phyloP scores from a whole-genome alignment of 805 yeast genomes.

The Cyberlindnera maritima region DNA sequence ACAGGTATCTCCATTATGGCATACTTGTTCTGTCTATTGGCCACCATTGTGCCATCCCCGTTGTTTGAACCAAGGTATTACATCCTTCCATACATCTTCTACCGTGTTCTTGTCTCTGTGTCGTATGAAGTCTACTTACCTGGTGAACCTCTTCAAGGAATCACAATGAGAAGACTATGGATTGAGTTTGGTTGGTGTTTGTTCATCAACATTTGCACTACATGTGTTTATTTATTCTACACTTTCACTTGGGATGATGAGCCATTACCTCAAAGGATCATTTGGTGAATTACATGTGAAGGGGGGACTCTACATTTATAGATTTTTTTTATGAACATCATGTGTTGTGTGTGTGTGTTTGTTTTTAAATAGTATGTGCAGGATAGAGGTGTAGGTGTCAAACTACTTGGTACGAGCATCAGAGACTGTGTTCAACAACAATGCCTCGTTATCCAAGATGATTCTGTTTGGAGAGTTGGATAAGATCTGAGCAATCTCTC shows the following conservation, averaged over 20 bases:
- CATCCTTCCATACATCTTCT: conserved; percentile 73
- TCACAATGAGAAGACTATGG: conserved; percentile 35
- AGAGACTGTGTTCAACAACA: conserved; percentile 81
- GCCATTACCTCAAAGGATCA: conserved; percentile 66
- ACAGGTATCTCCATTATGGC: conserved; percentile 49
- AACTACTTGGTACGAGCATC: conserved; percentile 58
- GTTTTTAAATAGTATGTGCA: conserved; percentile 2
- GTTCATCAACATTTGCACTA: conserved; percentile 50
- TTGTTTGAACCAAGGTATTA: conserved; percentile 92
- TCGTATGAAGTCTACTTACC: conserved; percentile 29
- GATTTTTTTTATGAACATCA: not conserved
- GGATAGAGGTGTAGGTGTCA: not conserved
- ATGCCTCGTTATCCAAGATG: conserved; percentile 86
- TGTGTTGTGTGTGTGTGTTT: not conserved
- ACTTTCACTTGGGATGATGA: conserved; percentile 71
- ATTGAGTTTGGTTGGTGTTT: conserved; percentile 64
- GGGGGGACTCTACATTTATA: no score
- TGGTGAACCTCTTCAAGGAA: conserved; percentile 18
- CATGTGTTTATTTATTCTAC: conserved; percentile 53
- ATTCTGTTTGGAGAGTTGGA: conserved; percentile 89
- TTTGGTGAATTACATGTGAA: conserved; percentile 68
- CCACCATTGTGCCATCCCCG: conserved; percentile 84
- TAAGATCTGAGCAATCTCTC: conserved; percentile 87
- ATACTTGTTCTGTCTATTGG: conserved; percentile 47
- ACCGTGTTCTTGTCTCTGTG: conserved; percentile 59